Percentiles rank a stretch among this genome's conserved stretches.
Conservation (phyloP, 768 basidiomycete species). For the Tulasnella sp. region DNA sequence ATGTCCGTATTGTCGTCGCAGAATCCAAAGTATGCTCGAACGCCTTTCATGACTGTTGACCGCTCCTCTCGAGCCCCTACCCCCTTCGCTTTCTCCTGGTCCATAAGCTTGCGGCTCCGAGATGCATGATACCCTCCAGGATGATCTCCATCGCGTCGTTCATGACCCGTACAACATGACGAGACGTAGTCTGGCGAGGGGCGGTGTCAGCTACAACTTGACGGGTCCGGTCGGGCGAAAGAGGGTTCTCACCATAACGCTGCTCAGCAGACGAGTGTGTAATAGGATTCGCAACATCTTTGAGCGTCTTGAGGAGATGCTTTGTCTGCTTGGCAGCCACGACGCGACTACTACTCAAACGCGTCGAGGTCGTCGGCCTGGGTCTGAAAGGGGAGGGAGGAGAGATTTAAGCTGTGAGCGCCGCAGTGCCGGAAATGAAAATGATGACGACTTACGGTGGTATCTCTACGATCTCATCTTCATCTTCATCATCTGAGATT, state of each 20-base stretch:
- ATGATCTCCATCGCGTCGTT: constrained; percentile 48
- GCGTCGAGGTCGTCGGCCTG: neutral
- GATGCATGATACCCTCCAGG: constrained; percentile 37
- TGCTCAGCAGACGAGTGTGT: constrained; percentile 62
- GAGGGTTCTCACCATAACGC: constrained; percentile 48
- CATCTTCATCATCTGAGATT: constrained; percentile 2
- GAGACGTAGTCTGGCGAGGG: constrained; percentile 49
- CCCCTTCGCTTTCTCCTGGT: constrained; percentile 33
- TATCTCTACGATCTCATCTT: constrained; percentile 4
- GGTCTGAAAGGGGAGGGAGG: neutral
- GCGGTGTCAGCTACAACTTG: neutral
- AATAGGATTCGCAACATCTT: constrained; percentile 68
- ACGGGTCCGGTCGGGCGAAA: constrained; percentile 11
- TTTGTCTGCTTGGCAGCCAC: constrained; percentile 39
- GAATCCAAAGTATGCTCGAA: constrained; percentile 68
- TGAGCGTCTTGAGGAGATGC: constrained; percentile 57
- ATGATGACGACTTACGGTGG: neutral
- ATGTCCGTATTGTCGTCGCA: constrained; percentile 68
- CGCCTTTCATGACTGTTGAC: constrained; percentile 39
- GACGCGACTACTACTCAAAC: constrained; percentile 6
- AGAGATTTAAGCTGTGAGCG: neutral
- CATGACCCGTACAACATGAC: constrained; percentile 65
- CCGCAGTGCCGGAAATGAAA: neutral
- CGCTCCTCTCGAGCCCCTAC: neutral
- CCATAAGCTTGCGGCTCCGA: constrained; percentile 47